These are phyloP conservation scores for Ettlia oleoabundans DNA, from an alignment of 139 green algal genomes.

Conservation along the genomic window DNA sequence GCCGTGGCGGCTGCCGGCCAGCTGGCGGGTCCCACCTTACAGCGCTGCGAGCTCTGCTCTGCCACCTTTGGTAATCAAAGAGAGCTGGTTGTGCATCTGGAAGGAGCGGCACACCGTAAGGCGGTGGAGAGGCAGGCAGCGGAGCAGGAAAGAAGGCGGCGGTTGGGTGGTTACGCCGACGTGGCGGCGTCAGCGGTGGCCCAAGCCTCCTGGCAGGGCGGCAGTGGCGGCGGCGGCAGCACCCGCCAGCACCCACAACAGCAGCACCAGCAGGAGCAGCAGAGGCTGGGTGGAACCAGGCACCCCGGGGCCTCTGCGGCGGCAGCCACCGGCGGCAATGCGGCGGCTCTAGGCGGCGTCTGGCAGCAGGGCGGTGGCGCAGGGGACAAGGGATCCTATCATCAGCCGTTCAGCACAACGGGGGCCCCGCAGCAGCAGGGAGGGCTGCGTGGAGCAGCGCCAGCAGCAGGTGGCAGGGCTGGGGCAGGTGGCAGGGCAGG, in stretches of 20 bases:
- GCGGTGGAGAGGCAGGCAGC: neutral
- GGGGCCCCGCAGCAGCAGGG: neutral
- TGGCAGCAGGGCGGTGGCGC: neutral
- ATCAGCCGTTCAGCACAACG: neutral
- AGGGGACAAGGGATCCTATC: neutral
- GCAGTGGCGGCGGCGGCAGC: too few species aligned
- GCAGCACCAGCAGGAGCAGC: neutral
- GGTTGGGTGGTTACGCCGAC: constrained; percentile 10
- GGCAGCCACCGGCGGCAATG: neutral
- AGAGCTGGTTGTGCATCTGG: constrained; percentile 20
- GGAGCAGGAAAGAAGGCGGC: constrained; percentile 11
- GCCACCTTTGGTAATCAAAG: constrained; percentile 7
- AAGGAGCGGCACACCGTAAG: constrained; percentile 29
- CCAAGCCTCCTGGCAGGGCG: constrained; percentile 10
- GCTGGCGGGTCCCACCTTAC: neutral
- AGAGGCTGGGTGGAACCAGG: too few species aligned
- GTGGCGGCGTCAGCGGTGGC: constrained; percentile 1
- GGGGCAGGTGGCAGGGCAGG: neutral
- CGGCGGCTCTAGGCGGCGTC: neutral
- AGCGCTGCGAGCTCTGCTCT: constrained; percentile 25
- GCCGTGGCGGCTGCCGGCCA: constrained; percentile 15
- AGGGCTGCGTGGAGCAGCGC: neutral
- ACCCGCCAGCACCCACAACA: too few species aligned
- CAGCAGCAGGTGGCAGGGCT: neutral
- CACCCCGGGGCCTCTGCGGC: too few species aligned